Percentiles rank a stretch among this genome's conserved stretches.
phyloP scores from a whole-genome alignment of 352 stramenopile species.

The Ophiocytium majus region DNA sequence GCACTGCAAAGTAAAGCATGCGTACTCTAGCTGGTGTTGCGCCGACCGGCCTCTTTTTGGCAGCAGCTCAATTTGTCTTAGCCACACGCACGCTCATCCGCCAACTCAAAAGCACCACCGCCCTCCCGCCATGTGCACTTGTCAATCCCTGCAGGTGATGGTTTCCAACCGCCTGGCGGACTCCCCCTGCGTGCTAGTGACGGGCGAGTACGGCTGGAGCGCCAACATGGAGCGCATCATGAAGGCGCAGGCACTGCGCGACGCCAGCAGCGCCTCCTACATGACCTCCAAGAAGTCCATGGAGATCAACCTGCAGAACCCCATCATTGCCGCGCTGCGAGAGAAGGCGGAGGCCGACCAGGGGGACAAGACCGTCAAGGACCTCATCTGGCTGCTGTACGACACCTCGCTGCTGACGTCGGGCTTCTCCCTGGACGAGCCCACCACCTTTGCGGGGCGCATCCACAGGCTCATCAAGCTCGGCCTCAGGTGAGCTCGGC shows the following conservation, averaged over 20 bases:
- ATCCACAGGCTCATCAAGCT: slow-evolving; percentile 98
- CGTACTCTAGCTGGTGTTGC: no score
- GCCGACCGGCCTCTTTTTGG: no score
- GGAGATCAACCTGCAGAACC: slow-evolving; percentile 98
- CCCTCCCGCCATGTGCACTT: no score
- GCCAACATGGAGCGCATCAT: slow-evolving; percentile 99
- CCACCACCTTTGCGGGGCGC: slow-evolving; percentile 95
- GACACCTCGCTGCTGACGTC: slow-evolving; percentile 98
- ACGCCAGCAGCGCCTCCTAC: slow-evolving; percentile 93
- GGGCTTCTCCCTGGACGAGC: slow-evolving; percentile 98
- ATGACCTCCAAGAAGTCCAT: slow-evolving; percentile 99
- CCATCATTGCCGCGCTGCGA: slow-evolving; percentile 95
- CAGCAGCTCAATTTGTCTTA: no score
- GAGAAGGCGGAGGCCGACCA: slow-evolving; percentile 97
- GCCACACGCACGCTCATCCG: no score
- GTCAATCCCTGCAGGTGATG: no score
- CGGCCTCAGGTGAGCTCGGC: no score
- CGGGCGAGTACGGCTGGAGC: slow-evolving; percentile 98
- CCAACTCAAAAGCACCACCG: no score
- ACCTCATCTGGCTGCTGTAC: slow-evolving; percentile 99
- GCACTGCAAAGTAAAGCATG: no score
- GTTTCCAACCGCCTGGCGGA: slow-evolving; percentile 98
- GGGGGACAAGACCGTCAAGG: slow-evolving; percentile 99
- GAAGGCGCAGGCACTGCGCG: slow-evolving; percentile 98
- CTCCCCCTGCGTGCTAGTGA: slow-evolving; percentile 97